phyloP scores from a whole-genome alignment of 2,329 filamentous ascomycete genomes.

The Hypomyces rosellus region DNA sequence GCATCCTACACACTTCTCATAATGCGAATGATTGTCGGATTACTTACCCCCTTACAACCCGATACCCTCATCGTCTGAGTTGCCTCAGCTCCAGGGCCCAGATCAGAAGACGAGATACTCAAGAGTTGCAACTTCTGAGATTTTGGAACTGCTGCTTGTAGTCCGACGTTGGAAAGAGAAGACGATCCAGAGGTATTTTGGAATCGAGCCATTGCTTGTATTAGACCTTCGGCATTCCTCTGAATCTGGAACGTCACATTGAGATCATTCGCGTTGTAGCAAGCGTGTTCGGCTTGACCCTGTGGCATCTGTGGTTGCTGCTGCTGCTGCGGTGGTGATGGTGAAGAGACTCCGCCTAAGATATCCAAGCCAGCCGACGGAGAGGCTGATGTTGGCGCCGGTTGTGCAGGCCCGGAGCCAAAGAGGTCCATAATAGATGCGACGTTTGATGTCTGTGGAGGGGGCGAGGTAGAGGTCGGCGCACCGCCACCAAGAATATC shows the following conservation, averaged over 20 bases:
- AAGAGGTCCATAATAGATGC: conserved; percentile 91
- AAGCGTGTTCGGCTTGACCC: conserved; percentile 54
- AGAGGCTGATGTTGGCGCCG: conserved; percentile 26
- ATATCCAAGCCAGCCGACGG: conserved; percentile 42
- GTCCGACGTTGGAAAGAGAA: conserved; percentile 64
- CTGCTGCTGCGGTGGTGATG: conserved; percentile 42
- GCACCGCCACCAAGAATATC: conserved; percentile 77
- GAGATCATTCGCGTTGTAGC: conserved; percentile 82
- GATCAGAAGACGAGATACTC: conserved; percentile 74
- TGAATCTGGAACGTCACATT: conserved; percentile 77
- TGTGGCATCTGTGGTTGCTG: conserved; percentile 33
- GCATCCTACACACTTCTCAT: conserved; percentile 5
- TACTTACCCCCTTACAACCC: conserved; percentile 81
- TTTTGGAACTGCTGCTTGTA: conserved; percentile 95
- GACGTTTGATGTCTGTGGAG: conserved; percentile 50
- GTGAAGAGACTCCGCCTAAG: conserved; percentile 39
- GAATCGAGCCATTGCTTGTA: conserved; percentile 81
- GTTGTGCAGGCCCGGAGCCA: conserved; percentile 36
- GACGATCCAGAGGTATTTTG: conserved; percentile 64
- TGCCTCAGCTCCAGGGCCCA: conserved; percentile 73
- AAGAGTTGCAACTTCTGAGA: conserved; percentile 90
- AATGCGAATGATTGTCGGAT: not conserved
- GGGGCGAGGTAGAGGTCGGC: conserved; percentile 34
- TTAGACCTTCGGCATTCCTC: conserved; percentile 68
- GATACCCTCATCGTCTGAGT: conserved; percentile 86